A percentile compares a stretch with the other conserved stretches of the same genome.
Evolutionary conservation across 225 moss, liverwort and hornwort genomes (phyloP).

Genomic region (Physcomitrellopsis africana): DNA sequence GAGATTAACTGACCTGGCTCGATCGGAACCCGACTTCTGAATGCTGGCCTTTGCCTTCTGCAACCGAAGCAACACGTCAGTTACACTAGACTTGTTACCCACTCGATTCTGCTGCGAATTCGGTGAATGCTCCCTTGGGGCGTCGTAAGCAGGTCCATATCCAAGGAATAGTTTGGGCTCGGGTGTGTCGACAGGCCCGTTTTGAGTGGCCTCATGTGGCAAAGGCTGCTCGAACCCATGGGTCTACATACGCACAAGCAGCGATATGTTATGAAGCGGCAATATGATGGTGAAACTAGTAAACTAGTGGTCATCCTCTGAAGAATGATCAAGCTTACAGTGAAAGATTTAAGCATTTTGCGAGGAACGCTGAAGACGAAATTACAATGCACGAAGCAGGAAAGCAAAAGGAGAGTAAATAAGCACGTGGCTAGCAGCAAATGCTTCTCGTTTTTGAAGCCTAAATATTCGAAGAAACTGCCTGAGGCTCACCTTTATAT

Average conservation of each 20-base stretch:
- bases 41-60: constrained; percentile 37
- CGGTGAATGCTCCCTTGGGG: constrained; percentile 11
- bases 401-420: neutral
- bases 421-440: no score
- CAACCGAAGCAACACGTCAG: constrained; percentile 29
- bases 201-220: neutral
- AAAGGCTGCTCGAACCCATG: neutral
- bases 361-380: no score
- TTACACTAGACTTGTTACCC: constrained; percentile 17
- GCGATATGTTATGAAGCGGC: constrained; percentile 17
- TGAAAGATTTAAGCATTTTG: no score
- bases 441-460: no score
- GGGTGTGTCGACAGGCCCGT: neutral
- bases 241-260: constrained; percentile 24
- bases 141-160: constrained; percentile 34
- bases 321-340: no score
- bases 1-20: constrained; percentile 11
- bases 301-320: no score
- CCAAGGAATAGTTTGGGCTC: constrained; percentile 31
- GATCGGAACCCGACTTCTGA: constrained; percentile 22
- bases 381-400: no score
- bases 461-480: neutral
- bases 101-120: constrained; percentile 11
- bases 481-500: constrained; percentile 8
- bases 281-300: no score